phyloP scores from a whole-genome alignment of 169 alveolate genomes.

The Eimeria praecox region DNA sequence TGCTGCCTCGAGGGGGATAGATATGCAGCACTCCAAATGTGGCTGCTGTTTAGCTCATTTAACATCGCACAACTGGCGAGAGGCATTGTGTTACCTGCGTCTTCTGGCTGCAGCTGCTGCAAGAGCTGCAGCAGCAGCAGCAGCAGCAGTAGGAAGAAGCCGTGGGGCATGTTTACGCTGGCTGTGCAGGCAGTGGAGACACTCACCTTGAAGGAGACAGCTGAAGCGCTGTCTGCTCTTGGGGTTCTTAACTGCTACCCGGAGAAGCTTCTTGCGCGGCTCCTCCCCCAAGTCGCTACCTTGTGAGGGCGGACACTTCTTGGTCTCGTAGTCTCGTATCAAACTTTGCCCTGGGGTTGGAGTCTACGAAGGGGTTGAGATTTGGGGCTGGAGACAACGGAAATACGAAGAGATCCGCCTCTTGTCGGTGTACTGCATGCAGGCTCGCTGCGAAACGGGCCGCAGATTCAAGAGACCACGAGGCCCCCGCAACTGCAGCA shows the following conservation, averaged over 20 bases:
- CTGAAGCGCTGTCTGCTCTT: conserved; percentile 40
- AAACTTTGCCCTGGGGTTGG: background rate
- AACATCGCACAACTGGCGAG: background rate
- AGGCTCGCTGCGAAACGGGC: conserved; percentile 39
- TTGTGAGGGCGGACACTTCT: background rate
- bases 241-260: conserved; percentile 68
- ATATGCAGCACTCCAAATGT: background rate
- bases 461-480: background rate
- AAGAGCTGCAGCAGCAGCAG: background rate
- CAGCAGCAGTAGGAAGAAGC: background rate
- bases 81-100: background rate
- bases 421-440: background rate
- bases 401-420: background rate
- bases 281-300: conserved; percentile 35
- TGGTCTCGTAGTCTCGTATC: background rate
- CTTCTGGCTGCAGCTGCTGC: conserved; percentile 16
- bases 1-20: background rate
- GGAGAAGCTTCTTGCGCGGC: conserved; percentile 4
- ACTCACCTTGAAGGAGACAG: conserved; percentile 2
- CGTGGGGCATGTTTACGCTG: background rate
- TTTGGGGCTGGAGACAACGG: background rate
- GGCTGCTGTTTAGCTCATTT: background rate
- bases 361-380: background rate
- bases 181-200: conserved; percentile 5
- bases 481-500: background rate